Conservation (phyloP, 768 basidiomycete species). For the Paxillus rubicundulus region DNA sequence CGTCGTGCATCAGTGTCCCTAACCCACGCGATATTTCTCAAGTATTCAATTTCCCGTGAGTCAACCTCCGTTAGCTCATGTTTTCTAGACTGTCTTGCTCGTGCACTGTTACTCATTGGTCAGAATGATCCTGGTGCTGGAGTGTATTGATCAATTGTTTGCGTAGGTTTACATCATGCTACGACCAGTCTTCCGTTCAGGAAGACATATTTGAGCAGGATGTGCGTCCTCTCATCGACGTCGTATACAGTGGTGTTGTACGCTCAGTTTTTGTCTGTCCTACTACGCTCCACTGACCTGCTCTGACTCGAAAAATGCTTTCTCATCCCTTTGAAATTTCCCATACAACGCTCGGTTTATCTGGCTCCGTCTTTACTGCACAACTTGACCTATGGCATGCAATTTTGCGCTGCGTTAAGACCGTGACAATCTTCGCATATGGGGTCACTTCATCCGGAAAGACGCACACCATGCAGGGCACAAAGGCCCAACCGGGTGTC, state of each 20-base stretch:
- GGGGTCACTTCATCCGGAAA: slow-evolving; percentile 91
- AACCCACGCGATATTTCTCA: slow-evolving; percentile 70
- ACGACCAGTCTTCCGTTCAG: slow-evolving; percentile 67
- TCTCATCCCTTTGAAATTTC: too few species aligned
- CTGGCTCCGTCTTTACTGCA: neutral
- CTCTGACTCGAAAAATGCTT: neutral
- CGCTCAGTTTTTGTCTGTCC: slow-evolving; percentile 24
- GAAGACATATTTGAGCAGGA: slow-evolving; percentile 76
- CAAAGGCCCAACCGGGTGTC: slow-evolving; percentile 68
- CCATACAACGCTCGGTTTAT: too few species aligned
- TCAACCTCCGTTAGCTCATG: neutral
- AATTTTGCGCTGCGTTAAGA: slow-evolving; percentile 39
- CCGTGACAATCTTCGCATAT: slow-evolving; percentile 86
- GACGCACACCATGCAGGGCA: slow-evolving; percentile 93
- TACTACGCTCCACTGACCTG: neutral
- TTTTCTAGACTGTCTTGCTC: neutral
- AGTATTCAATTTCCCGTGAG: slow-evolving; percentile 77
- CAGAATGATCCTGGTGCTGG: neutral
- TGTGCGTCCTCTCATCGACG: slow-evolving; percentile 73
- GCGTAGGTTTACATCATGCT: slow-evolving; percentile 69
- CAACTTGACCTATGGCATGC: neutral
- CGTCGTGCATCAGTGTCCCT: slow-evolving; percentile 57
- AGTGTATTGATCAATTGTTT: slow-evolving; percentile 3
- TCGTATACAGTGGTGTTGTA: slow-evolving; percentile 75
- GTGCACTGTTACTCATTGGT: neutral